Evolutionary conservation across 2,329 filamentous ascomycete species (phyloP), one percentile per base, ranked within the genome.

Genomic region (Furcasterigmium sp.): DNA sequence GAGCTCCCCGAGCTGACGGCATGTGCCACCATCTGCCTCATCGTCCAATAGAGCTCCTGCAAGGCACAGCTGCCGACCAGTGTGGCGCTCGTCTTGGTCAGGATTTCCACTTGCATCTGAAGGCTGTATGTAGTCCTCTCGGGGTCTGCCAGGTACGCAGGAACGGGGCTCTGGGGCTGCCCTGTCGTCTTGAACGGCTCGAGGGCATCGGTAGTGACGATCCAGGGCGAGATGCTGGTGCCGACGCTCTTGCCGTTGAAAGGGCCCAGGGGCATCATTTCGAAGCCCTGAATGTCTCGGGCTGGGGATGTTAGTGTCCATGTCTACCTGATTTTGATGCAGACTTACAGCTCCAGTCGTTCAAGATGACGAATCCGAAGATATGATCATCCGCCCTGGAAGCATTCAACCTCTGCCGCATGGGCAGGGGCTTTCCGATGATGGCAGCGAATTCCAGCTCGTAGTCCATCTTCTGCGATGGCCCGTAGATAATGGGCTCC

Each of bases 291-390:
- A 17, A 84, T 77, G 53, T 84, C 80, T n/a, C 79, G 65, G 17
- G 78, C 74, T 62, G 42, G 44, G 2, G 0, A 3, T 9, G 34
- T 55, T 8, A 60, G 46, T 23, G 8, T n/a, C 42, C 50, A 25
- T 38, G 54, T 44, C 64, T 58, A n/a, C n/a, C n/a, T n/a, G n/a
- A n/a, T n/a, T n/a, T 43, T 56, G 59, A 9, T 67, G 8, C n/a
- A n/a, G 14, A 61, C 34, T 74, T 67, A 49, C 73, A 67, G 19
- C 68, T 72, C 80, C 80, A 84, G 48, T 84, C 79, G 48, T 84
- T 84, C 11, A 84, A 53, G 29, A 84, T 58, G 1, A 80, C 72
- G n/a, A 81, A 63, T 0, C 80, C 80, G 54, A 84, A 83, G 14
- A 83, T 77, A 49, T 83, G 75, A 1, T 77, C 67, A 7, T 76